A percentile compares a stretch with the other conserved stretches of the same genome.
Conservation (phyloP, 2,329 filamentous ascomycete species). For the Talaromyces islandicus region DNA sequence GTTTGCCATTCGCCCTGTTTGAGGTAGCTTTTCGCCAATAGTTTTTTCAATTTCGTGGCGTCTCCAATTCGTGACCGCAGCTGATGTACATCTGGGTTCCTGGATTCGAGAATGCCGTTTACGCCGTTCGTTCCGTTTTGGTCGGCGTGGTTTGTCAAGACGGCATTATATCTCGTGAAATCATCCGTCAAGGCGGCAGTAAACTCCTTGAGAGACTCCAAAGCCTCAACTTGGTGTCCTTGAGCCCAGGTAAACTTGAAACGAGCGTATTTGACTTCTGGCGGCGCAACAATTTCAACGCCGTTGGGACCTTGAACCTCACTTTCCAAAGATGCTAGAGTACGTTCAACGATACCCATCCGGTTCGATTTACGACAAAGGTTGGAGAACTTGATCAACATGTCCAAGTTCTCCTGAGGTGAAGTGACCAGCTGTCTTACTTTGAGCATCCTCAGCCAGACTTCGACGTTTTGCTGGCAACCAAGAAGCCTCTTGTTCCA, state of each 20-base stretch:
- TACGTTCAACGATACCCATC: slow-evolving; percentile 92
- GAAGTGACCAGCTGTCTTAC: slow-evolving; percentile 86
- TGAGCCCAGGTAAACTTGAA: slow-evolving; percentile 96
- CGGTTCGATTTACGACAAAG: slow-evolving; percentile 94
- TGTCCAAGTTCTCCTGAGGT: slow-evolving; percentile 89
- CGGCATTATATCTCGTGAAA: slow-evolving; percentile 42
- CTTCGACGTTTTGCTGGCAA: slow-evolving; percentile 93
- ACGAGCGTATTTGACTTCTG: slow-evolving; percentile 90
- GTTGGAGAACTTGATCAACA: slow-evolving; percentile 99
- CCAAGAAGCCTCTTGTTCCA: slow-evolving; percentile 95
- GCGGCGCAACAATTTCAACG: slow-evolving; percentile 41
- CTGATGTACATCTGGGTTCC: slow-evolving; percentile 31
- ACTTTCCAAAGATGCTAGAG: slow-evolving; percentile 81
- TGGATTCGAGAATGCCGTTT: slow-evolving; percentile 42
- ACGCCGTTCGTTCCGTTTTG: slow-evolving; percentile 41
- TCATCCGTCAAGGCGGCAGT: slow-evolving; percentile 56
- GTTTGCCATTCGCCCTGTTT: slow-evolving; percentile 97
- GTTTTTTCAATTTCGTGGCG: slow-evolving; percentile 54
- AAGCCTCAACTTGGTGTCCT: slow-evolving; percentile 59
- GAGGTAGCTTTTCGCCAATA: slow-evolving; percentile 92
- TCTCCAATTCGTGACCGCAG: slow-evolving; percentile 40
- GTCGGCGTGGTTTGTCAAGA: slow-evolving; percentile 30
- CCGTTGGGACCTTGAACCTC: slow-evolving; percentile 48
- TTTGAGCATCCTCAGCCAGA: slow-evolving; percentile 98
- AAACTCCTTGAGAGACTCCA: slow-evolving; percentile 58